Evolutionary conservation across 768 basidiomycete genomes (phyloP), one percentile per base, ranked within the genome.

Genomic region (Russula foetens): DNA sequence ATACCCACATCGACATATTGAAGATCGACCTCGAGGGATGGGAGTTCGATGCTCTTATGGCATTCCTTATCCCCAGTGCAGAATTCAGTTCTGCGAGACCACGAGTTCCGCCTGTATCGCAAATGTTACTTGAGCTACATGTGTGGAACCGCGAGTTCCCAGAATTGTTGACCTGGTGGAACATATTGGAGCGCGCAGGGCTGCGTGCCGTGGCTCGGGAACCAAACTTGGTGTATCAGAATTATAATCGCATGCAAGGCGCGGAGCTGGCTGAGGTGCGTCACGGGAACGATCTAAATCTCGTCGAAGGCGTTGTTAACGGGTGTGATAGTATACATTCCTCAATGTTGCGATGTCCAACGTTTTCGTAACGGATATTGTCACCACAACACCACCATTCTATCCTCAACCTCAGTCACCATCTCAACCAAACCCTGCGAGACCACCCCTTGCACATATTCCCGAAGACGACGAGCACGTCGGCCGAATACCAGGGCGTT

Each of bases 11-110:
- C 12, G 75, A 78, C 53, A 66, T 77, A 21, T 70, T 76, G 66
- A 75, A 80, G 68, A 73, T 80, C 61, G 79, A 80, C 66, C 66
- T 81, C 8, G 79, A 80, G 51, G 80, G 79, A 33, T 75, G 74
- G 67, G 79, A 80, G 62, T 80, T 80, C 33, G 71, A 76, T 15
- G 74, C 77, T 1, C 73, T 80, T 46, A 48, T 71, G 0, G 69
- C 74, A 45, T 71, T 81, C 62, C 63, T 81, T 23, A 67, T 71
- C 21, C 72, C 76, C 17, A 77, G 71, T 59, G 57, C 72, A 35
- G 62, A 62, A 6, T 56, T 39, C 24, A 41, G 70, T 6, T 69
- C 71, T 26, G 71, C 72, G 48, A 69, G 71, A 46, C 74, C 77
- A 11, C 62, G 41, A 28, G 49, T 52, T 5, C 68, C 78, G 35